Percentiles rank a stretch among this genome's conserved stretches.
These are phyloP conservation scores for Fagopyrum homotropicum DNA, from an alignment of 148 eudicot species.

Conservation along the genomic window DNA sequence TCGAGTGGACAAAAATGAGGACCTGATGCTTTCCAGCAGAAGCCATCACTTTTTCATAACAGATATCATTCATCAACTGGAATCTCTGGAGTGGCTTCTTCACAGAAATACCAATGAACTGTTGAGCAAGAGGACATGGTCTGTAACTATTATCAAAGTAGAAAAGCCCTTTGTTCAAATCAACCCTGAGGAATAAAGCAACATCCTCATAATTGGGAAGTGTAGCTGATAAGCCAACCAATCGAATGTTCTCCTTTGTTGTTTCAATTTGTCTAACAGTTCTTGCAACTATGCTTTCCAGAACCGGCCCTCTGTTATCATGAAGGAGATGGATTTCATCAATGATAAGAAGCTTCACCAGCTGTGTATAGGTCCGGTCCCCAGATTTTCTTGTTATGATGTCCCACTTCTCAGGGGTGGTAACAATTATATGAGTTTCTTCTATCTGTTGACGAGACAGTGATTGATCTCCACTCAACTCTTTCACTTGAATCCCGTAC, in stretches of 20 bases:
- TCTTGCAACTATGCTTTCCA: slow-evolving; percentile 76
- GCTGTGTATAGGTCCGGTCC: slow-evolving; percentile 70
- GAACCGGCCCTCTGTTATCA: slow-evolving; percentile 76
- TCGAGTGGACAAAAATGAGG: slow-evolving; percentile 69
- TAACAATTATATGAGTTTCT: slow-evolving; percentile 73
- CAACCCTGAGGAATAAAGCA: slow-evolving; percentile 62
- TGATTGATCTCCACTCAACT: slow-evolving; percentile 77
- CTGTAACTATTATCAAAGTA: slow-evolving; percentile 72
- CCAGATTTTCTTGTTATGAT: slow-evolving; percentile 79
- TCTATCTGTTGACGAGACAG: slow-evolving; percentile 64
- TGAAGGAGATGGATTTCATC: slow-evolving; percentile 80
- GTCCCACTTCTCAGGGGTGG: slow-evolving; percentile 88
- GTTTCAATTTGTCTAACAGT: slow-evolving; percentile 73
- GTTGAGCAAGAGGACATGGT: slow-evolving; percentile 76
- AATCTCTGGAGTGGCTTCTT: slow-evolving; percentile 76
- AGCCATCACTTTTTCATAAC: slow-evolving; percentile 67
- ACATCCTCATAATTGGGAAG: slow-evolving; percentile 74
- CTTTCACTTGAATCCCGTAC: slow-evolving; percentile 62
- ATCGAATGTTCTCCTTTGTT: slow-evolving; percentile 64
- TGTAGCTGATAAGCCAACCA: slow-evolving; percentile 77
- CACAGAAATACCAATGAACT: slow-evolving; percentile 66
- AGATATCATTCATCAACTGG: slow-evolving; percentile 73
- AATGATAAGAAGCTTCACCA: slow-evolving; percentile 64
- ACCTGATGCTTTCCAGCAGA: slow-evolving; percentile 69
- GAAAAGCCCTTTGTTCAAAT: slow-evolving; percentile 53